Base-by-base conservation (phyloP, 306 rosid genomes). In the Adenanthera pavonina region DNA sequence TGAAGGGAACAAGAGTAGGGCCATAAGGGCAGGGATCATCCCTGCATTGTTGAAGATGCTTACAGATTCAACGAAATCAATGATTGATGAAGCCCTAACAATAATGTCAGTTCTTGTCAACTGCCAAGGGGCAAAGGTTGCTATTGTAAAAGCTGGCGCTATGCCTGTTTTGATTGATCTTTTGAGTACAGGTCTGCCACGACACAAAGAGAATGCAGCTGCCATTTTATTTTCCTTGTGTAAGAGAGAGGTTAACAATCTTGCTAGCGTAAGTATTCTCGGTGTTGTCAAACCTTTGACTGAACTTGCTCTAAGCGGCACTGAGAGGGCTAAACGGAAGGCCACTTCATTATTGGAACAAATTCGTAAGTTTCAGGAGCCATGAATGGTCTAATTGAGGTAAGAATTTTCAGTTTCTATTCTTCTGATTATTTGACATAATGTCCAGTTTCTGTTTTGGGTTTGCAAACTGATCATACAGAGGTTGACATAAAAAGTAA, bases 1-100 rank as follows among this genome's bases (percentile, higher is more conserved):
- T 79, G 97, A 93, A 85, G 97, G 99, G 38, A 95, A 95, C 94
- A 95, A 91, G 78, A 98, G 94, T 30, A 86, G 98, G 79, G 94
- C 98, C 74, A 87, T 95, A 35, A 86, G 98, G 66, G 89, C 97
- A 1, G 99, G 98, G 64, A 91, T 95, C 57, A 83, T 91, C 72
- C 48, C 89, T 41, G 97, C 97, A 7, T 83, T 95, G 84, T 80
- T 93, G 81, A 86, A 88, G 75, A 95, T 93, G 97, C 97, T 95
- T 67, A 87, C 97, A 35, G 94, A 93, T 87, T 84, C 93, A 13
- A 90, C 91, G 88, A 87, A 89, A 78, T 86, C 88, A 73, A 92
- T 95, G 98, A 87, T 95, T 25, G 97, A 92, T 0, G 98, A 95
- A 81, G 97, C 97, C 60, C 90, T 95, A 52, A 93, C 99, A 3